Base-by-base conservation (phyloP, 768 basidiomycete species). In the Suillus alpinus region DNA sequence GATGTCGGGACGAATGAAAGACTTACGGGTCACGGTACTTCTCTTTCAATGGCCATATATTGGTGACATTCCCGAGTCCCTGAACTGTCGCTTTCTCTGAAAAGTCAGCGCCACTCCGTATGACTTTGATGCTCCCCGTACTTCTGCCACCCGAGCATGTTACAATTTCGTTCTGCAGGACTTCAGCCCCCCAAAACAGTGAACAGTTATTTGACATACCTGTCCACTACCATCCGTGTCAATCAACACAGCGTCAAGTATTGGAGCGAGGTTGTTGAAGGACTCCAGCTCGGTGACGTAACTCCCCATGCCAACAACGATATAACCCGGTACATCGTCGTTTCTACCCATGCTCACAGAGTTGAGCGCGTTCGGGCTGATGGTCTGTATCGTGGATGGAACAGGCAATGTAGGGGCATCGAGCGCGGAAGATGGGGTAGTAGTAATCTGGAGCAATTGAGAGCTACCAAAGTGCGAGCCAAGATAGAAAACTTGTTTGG, bases 401-500 rank as follows among this genome's bases (percentile, higher is more conserved):
- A 89, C 81, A 5, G 81, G 77, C 23, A 90, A 73, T 0, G 84
- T 84, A 1, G 79, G 78, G 3, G 66, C 57, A 16, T 77, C 74
- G 10, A 75, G 63, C 13, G 73, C 69, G 8, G 80, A 77, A n/a
- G 76, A 63, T 0, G 87, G 82, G 9, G 76, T 63, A 0, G 73
- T 57, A 36, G 72, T 81, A 58, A 96, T 82, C 56, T 82, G 80
- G 2, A 95, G 66, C 10, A 95, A 74, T 64, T 94, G 91, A 1
- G 92, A 89, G 69, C 95, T 87, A 18, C 92, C 92, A 16, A 83
- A 77, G 65, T 93, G 89, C 6, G 94, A 95, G 18, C 93, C 91
- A 23, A 94, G 77, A 67, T 87, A 96, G 8, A 94, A 63, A 9
- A 83, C 73, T 70, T 91, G 87, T 51, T 84, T 81, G 6, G 85